Evolutionary conservation across 129 eudicot genomes (phyloP), one percentile per base, ranked within the genome.

Genomic region (Pittosporum tobira): DNA sequence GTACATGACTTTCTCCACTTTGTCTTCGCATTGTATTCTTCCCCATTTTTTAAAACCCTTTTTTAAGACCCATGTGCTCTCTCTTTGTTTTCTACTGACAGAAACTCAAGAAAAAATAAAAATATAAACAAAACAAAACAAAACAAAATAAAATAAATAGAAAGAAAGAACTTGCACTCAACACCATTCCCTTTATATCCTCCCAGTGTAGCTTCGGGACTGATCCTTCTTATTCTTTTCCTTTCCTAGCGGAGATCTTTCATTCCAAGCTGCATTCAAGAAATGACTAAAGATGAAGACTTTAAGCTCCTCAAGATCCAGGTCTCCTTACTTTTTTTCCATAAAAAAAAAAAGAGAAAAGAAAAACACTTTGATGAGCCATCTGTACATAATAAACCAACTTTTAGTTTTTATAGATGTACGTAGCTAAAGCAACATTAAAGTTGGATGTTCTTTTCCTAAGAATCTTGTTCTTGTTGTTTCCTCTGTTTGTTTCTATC

Each of bases 281-380:
- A 83, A 55, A 88, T 88, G 96, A 73, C 84, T 73, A 88, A 84
- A 78, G 96, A 81, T 68, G 96, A 83, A 62, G 94, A 88, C 78
- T 88, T 84, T 69, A 88, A 84, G 89, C 96, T 88, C 62, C 89
- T 88, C 69, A 88, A 88, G 84, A 88, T 88, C 84, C 96, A 84
- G 94, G 96, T 72, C 51, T 62, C 26, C 52, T 47, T 61, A 24
- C 18, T 47, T 16, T 37, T 18, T 49, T 48, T 57, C 21, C 26
- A 7, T 30, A 3, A 4, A 0, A 9, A 27, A 28, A 27, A 54
- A 26, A n/a, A n/a, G n/a, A 52, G 1, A 52, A 52, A 27, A 12
- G 21, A 45, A 45, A 6, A 5, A n/a, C 2, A 45, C 49, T 54
- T 15, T 28, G 4, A 7, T 49, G 28, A 23, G 1, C 16, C 3